Conservation (phyloP, 441 rosid genomes). For the Pelargonium citronellum region DNA sequence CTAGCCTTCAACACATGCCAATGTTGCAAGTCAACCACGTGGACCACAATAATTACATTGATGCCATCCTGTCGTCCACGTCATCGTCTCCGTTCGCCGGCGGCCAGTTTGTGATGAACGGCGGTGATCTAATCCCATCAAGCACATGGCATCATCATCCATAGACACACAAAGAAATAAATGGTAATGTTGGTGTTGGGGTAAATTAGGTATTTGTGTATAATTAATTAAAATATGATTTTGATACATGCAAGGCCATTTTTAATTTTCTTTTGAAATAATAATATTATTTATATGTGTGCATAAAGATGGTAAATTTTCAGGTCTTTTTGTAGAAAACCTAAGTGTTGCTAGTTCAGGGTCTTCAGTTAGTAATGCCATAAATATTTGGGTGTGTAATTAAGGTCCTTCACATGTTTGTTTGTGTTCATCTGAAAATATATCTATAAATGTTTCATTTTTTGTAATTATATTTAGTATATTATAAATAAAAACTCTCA, state of each 20-base stretch:
- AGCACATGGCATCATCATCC: background rate
- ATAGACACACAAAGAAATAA: background rate
- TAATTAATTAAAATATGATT: background rate
- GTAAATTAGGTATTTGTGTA: background rate
- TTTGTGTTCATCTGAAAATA: background rate
- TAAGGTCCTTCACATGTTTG: background rate
- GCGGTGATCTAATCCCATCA: background rate
- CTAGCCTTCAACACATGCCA: background rate
- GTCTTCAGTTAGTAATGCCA: background rate
- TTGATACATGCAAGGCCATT: background rate
- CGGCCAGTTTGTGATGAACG: background rate
- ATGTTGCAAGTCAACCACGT: background rate
- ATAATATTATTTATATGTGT: background rate
- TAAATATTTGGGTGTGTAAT: background rate
- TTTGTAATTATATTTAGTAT: no score
- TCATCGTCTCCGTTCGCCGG: background rate
- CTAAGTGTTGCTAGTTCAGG: background rate
- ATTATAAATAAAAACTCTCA: no score
- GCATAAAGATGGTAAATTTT: background rate
- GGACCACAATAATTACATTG: background rate
- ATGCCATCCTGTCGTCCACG: background rate
- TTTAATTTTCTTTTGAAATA: background rate
- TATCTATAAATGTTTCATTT: no score
- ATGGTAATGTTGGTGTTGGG: background rate
- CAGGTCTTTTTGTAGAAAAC: background rate